Evolutionary conservation across 179 eudicot species (phyloP), one percentile per base, ranked within the genome.

Genomic region (Heliamphora pulchella): DNA sequence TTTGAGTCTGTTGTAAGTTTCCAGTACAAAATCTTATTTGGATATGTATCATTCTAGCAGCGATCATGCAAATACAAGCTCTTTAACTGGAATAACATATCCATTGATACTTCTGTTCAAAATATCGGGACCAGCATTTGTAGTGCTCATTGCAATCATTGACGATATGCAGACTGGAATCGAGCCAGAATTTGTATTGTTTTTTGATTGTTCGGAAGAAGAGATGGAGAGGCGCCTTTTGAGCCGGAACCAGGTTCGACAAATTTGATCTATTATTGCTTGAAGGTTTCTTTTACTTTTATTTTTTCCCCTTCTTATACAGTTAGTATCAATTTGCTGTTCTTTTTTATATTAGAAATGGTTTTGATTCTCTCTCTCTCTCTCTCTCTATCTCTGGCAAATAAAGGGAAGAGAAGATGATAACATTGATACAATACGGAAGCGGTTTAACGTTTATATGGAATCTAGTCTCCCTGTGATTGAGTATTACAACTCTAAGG

Each of bases 401-500:
- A 71, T 83, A 75, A 76, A 94, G 98, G 97, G 96, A 67, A 88
- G 98, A 88, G 97, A 90, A 67, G 98, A 94, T 80, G 98, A 94
- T 82, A 94, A 94, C 74, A 88, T 91, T 9, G 98, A 91, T 74
- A 92, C 95, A 74, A 91, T 94, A 74, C 86, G 86, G 79, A 92
- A 94, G 88, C 88, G 97, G 75, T 92, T 94, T 79, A 90, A 88
- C 48, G 97, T 94, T 57, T 91, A 84, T 76, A 68, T 89, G 89
- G 98, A 94, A 84, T 92, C 98, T 57, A 92, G 86, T 80, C 92
- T 94, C 75, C 96, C 98, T n/a, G 98, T 94, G 48, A 90, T 94
- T 57, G 87, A 89, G 71, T 86, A 94, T 79, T 94, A 94, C 85
- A 83, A 86, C 61, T 68, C 91, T 47, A 91, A 87, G 85, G 98